Evolutionary conservation across 2,329 filamentous ascomycete species (phyloP).

Genomic region (Fusarium napiforme): DNA sequence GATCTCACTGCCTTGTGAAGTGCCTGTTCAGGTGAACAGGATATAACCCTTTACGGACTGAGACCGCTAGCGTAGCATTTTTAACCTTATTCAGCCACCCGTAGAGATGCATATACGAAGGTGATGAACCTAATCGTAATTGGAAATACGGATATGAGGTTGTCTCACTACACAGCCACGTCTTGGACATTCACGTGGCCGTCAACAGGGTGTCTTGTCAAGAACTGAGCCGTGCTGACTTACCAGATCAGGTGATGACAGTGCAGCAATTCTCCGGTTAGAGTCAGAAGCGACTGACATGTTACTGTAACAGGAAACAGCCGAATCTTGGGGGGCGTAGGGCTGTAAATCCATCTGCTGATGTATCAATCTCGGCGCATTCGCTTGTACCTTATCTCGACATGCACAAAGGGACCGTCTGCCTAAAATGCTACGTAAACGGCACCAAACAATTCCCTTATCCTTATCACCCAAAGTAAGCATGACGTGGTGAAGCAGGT

Average conservation of each 20-base stretch:
- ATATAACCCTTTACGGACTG: neutral
- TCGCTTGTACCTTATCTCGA: neutral
- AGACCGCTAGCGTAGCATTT: neutral
- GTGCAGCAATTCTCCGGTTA: neutral
- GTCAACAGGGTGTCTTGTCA: neutral
- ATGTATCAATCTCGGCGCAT: neutral
- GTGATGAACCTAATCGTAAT: neutral
- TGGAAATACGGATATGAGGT: neutral
- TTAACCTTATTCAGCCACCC: neutral
- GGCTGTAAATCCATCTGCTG: neutral
- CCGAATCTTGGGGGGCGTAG: neutral
- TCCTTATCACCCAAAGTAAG: neutral
- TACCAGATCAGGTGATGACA: neutral
- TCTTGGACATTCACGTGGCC: neutral
- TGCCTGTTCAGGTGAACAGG: neutral
- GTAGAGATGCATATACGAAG: neutral
- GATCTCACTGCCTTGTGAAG: neutral
- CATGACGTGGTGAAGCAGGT: neutral
- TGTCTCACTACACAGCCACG: neutral
- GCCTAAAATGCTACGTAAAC: neutral
- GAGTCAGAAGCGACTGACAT: neutral
- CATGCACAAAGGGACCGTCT: neutral
- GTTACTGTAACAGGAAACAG: neutral
- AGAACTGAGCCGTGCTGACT: neutral
- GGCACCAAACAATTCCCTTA: neutral